Conservation (phyloP, 208 protist species). For the Leishmania arabica region DNA sequence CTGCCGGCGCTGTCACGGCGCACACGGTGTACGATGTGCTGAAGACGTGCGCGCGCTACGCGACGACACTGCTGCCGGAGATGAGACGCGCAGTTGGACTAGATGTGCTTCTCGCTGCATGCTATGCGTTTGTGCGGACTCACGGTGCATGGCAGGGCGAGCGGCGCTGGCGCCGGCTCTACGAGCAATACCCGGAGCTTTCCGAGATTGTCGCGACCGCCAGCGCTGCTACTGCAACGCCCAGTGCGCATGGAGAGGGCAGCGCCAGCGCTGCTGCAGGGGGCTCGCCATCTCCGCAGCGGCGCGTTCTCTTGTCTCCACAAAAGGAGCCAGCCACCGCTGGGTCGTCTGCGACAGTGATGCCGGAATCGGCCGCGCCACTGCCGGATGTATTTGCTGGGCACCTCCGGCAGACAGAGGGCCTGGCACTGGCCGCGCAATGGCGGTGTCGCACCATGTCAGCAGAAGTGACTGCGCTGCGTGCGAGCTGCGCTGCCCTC, state of each 20-base stretch:
- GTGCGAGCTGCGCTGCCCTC: constrained; percentile 7
- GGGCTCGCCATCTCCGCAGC: not conserved
- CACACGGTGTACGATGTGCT: constrained; percentile 16
- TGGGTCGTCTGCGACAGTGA: not conserved
- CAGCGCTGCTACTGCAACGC: not conserved
- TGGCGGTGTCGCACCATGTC: constrained; percentile 7
- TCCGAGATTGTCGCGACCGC: constrained; percentile 8
- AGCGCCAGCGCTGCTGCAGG: not conserved
- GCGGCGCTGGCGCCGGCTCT: constrained; percentile 25
- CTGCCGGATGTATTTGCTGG: constrained; percentile 6
- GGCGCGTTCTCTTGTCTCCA: constrained; percentile 2
- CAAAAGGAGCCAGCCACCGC: not conserved
- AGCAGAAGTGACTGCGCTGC: constrained; percentile 24
- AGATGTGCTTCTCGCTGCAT: constrained; percentile 15
- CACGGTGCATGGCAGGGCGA: not conserved
- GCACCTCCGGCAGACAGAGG: constrained; percentile 27
- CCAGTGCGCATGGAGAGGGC: not conserved
- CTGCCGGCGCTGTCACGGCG: constrained; percentile 5
- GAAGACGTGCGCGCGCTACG: constrained; percentile 23
- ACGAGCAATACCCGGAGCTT: constrained; percentile 27
- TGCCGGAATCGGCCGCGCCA: not conserved
- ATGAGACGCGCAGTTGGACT: constrained; percentile 1
- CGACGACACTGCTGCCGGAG: constrained; percentile 5
- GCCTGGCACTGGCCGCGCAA: constrained; percentile 21
- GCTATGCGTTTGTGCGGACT: not conserved